Evolutionary conservation across 306 rosid genomes (phyloP).

Genomic region (Cucurbita maxima): DNA sequence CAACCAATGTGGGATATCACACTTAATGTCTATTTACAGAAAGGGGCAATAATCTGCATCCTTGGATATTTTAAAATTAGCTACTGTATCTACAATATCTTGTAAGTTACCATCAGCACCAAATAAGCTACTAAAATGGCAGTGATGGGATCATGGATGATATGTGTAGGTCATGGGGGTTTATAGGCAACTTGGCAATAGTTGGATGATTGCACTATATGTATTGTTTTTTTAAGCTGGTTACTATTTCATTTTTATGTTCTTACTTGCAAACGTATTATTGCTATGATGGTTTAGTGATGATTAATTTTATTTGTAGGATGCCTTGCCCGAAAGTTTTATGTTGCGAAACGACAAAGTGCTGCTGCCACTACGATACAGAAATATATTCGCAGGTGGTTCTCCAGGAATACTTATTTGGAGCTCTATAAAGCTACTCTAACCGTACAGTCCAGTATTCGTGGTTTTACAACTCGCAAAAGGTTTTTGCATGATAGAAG

Average conservation of each 20-base stretch:
- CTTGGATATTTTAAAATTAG: background rate
- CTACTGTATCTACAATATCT: background rate
- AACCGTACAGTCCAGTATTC: conserved; percentile 50
- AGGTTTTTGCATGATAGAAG: conserved; percentile 44
- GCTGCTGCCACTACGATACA: conserved; percentile 53
- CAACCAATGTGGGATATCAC: no score
- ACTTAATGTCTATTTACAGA: background rate
- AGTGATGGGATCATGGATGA: background rate
- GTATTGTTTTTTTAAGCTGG: background rate
- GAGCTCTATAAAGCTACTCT: conserved; percentile 39
- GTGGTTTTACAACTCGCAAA: conserved; percentile 53
- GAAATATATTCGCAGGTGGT: conserved; percentile 52
- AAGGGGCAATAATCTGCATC: background rate
- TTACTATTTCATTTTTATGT: background rate
- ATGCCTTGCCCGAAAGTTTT: conserved; percentile 46
- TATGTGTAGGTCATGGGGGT: background rate
- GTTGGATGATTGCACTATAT: background rate
- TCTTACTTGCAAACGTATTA: background rate
- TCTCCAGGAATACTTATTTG: conserved; percentile 28
- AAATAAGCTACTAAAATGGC: background rate
- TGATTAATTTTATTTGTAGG: conserved; percentile 29
- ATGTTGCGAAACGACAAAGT: conserved; percentile 48
- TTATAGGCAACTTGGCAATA: background rate
- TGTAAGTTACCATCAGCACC: background rate
- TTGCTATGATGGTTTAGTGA: background rate